Evolutionary conservation across 345 rosid genomes (phyloP).

Genomic region (Hibiscus syriacus): DNA sequence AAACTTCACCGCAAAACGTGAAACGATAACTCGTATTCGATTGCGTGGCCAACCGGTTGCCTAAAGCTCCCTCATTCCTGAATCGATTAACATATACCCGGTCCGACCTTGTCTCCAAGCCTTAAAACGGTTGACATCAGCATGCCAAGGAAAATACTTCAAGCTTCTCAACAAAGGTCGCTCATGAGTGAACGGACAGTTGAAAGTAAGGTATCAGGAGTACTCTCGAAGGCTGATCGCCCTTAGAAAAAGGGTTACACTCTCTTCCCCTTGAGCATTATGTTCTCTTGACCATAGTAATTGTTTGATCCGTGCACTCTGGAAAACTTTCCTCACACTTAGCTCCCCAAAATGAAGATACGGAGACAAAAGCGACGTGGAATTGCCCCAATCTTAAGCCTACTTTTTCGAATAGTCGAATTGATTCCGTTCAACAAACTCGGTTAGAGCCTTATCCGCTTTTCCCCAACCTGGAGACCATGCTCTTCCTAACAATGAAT

Average conservation of each 20-base stretch:
- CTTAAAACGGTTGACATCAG: constrained; percentile 55
- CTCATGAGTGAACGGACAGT: constrained; percentile 89
- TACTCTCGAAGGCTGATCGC: constrained; percentile 26
- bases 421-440: constrained; percentile 60
- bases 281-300: constrained; percentile 68
- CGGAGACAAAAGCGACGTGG: constrained; percentile 78
- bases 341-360: constrained; percentile 90
- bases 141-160: constrained; percentile 70
- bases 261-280: constrained; percentile 46
- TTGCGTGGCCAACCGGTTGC: constrained; percentile 95
- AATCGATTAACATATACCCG: constrained; percentile 89
- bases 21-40: constrained; percentile 73
- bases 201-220: constrained; percentile 67
- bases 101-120: constrained; percentile 95
- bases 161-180: constrained; percentile 57
- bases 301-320: constrained; percentile 56
- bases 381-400: constrained; percentile 52
- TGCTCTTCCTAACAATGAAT: constrained; percentile 70
- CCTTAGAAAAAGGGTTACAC: constrained; percentile 57
- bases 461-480: constrained; percentile 96
- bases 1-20: constrained; percentile 80
- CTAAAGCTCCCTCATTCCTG: constrained; percentile 99
- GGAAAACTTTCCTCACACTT: constrained; percentile 77
- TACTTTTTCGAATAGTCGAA: constrained; percentile 44
- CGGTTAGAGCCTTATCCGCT: constrained; percentile 59